Conservation (phyloP, 768 basidiomycete species). For the Lentinula detonsa region DNA sequence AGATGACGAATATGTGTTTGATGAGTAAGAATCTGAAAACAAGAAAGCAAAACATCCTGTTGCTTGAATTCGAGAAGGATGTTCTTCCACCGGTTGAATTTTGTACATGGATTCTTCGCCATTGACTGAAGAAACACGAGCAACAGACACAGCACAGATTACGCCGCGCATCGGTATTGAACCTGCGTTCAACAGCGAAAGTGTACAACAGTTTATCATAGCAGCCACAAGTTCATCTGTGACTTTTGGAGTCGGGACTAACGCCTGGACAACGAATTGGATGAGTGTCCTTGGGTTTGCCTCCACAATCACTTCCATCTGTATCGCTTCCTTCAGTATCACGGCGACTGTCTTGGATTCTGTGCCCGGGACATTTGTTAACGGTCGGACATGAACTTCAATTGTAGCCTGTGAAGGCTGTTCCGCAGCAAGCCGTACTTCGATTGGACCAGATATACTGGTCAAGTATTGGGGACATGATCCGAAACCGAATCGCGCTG, state of each 20-base stretch:
- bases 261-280: conserved; percentile 71
- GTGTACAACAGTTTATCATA: conserved; percentile 63
- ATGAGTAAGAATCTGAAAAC: conserved; percentile 25
- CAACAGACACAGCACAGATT: conserved; percentile 63
- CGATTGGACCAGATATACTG: conserved; percentile 77
- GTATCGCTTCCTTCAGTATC: conserved; percentile 52
- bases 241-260: conserved; percentile 22
- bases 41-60: conserved; percentile 71
- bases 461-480: conserved; percentile 43
- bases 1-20: conserved; percentile 13
- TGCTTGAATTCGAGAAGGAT: conserved; percentile 28
- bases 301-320: conserved; percentile 57
- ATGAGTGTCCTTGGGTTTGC: conserved; percentile 64
- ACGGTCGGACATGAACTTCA: conserved; percentile 67
- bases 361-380: conserved; percentile 64
- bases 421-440: conserved; percentile 65
- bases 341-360: conserved; percentile 53
- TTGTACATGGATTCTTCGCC: conserved; percentile 27
- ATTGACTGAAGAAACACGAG: conserved; percentile 20
- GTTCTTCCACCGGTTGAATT: conserved; percentile 46
- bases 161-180: conserved; percentile 73
- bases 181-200: conserved; percentile 63
- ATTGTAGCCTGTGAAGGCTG: conserved; percentile 67
- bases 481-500: conserved; percentile 61
- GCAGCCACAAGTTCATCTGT: conserved; percentile 49